These are phyloP conservation scores for Diplodia sapinea DNA, from an alignment of 2,329 filamentous ascomycete species.

Conservation along the genomic window DNA sequence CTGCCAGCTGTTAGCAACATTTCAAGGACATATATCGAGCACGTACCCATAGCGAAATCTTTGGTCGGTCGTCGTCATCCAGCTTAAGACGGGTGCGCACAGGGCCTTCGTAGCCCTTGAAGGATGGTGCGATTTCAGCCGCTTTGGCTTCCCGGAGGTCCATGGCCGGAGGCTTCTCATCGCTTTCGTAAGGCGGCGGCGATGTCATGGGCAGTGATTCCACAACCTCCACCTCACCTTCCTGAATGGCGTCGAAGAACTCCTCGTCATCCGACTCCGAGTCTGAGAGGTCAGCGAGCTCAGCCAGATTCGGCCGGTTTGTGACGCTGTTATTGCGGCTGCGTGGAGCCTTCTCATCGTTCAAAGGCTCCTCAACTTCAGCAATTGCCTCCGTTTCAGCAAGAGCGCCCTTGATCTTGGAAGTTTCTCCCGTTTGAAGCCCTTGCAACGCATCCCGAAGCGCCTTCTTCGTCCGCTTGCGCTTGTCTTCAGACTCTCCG, in stretches of 20 bases:
- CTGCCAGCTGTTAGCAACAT: conserved; percentile 54
- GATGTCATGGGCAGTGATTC: conserved; percentile 61
- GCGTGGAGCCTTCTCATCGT: conserved; percentile 32
- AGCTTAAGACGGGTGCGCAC: conserved; percentile 80
- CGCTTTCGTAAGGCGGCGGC: conserved; percentile 42
- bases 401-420: conserved; percentile 24
- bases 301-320: conserved; percentile 70
- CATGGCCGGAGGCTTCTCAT: conserved; percentile 49
- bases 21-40: conserved; percentile 34
- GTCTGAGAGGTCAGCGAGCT: conserved; percentile 70
- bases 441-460: conserved; percentile 82
- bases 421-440: conserved; percentile 41
- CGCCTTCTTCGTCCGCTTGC: conserved; percentile 85
- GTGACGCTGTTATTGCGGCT: conserved; percentile 42
- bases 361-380: conserved; percentile 36
- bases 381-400: conserved; percentile 43
- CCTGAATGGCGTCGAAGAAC: conserved; percentile 96
- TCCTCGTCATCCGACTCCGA: conserved; percentile 84
- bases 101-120: conserved; percentile 89
- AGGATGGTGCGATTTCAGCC: conserved; percentile 75
- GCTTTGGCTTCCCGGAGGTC: conserved; percentile 57
- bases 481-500: conserved; percentile 87
- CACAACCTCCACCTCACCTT: conserved; percentile 83
- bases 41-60: conserved; percentile 94
- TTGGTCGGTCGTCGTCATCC: conserved; percentile 90